A percentile compares a stretch with the other conserved stretches of the same genome.
Conservation (phyloP, 148 eudicot genomes). For the Camellia sinensis region DNA sequence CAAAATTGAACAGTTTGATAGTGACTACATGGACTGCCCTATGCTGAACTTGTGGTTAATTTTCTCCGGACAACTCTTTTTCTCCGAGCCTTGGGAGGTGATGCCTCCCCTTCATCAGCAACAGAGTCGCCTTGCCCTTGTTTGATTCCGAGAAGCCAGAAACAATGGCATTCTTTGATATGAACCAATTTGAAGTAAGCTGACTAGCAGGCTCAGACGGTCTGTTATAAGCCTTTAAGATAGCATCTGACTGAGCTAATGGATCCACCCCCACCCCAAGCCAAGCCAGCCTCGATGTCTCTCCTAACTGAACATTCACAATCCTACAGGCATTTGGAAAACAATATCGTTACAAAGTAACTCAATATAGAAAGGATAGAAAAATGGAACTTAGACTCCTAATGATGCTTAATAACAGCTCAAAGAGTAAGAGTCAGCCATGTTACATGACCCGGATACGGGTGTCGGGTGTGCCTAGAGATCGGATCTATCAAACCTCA, state of each 20-base stretch:
- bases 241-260: constrained; percentile 64
- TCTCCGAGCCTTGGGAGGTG: constrained; percentile 65
- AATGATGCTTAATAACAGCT: no score
- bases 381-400: no score
- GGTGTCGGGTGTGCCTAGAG: no score
- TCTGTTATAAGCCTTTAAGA: constrained; percentile 67
- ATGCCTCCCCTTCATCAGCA: constrained; percentile 53
- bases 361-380: not conserved
- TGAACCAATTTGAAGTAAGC: constrained; percentile 73
- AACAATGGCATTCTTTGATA: constrained; percentile 66
- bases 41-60: constrained; percentile 47
- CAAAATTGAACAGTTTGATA: constrained; percentile 20
- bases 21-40: not conserved
- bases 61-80: constrained; percentile 75
- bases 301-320: constrained; percentile 77
- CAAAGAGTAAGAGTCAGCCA: no score
- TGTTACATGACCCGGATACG: no score
- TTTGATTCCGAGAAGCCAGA: constrained; percentile 76
- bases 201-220: constrained; percentile 46
- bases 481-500: no score
- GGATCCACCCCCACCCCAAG: constrained; percentile 85
- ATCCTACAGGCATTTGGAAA: constrained; percentile 44
- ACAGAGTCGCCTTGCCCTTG: constrained; percentile 45
- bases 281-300: constrained; percentile 85
- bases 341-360: not conserved